phyloP scores from a whole-genome alignment of 2,329 filamentous ascomycete species.

The Neoarthrinium moseri region DNA sequence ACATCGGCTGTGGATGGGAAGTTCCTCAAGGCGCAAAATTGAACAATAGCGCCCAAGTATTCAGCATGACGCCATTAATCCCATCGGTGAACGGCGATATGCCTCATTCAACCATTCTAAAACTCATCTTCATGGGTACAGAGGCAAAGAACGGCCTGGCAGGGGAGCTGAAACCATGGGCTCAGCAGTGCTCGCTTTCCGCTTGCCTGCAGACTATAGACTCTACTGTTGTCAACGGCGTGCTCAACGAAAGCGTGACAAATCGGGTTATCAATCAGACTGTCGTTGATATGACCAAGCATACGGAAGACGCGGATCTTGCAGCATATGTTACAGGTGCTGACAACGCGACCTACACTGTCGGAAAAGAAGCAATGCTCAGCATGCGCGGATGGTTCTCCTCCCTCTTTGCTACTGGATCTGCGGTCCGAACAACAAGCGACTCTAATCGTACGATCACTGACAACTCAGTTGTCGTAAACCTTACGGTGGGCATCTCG shows the following conservation, averaged over 20 bases:
- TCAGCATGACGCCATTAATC: slow-evolving; percentile 31
- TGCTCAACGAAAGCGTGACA: slow-evolving; percentile 23
- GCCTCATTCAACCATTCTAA: slow-evolving; percentile 29
- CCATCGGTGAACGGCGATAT: slow-evolving; percentile 21
- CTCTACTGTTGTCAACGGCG: slow-evolving; percentile 23
- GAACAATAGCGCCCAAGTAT: slow-evolving; percentile 22
- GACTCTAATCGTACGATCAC: slow-evolving; percentile 26
- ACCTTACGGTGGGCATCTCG: slow-evolving; percentile 31
- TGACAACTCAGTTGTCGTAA: slow-evolving; percentile 25
- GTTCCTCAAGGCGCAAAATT: slow-evolving; percentile 24
- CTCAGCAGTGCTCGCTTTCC: slow-evolving; percentile 26
- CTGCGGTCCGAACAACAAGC: slow-evolving; percentile 22
- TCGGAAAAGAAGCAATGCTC: slow-evolving; percentile 26
- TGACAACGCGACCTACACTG: slow-evolving; percentile 18
- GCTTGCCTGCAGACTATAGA: slow-evolving; percentile 29
- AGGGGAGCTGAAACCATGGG: slow-evolving; percentile 26
- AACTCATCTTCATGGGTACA: slow-evolving; percentile 32
- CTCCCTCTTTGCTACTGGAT: slow-evolving; percentile 25
- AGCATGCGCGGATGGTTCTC: slow-evolving; percentile 31
- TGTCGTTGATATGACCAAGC: slow-evolving; percentile 20
- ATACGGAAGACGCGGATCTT: slow-evolving; percentile 14
- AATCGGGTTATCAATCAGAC: slow-evolving; percentile 21
- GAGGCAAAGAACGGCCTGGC: slow-evolving; percentile 22
- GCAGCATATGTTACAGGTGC: slow-evolving; percentile 18
- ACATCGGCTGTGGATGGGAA: slow-evolving; percentile 27